Evolutionary conservation across 805 yeast genomes (phyloP).

Genomic region (Starmerella riodocensis): DNA sequence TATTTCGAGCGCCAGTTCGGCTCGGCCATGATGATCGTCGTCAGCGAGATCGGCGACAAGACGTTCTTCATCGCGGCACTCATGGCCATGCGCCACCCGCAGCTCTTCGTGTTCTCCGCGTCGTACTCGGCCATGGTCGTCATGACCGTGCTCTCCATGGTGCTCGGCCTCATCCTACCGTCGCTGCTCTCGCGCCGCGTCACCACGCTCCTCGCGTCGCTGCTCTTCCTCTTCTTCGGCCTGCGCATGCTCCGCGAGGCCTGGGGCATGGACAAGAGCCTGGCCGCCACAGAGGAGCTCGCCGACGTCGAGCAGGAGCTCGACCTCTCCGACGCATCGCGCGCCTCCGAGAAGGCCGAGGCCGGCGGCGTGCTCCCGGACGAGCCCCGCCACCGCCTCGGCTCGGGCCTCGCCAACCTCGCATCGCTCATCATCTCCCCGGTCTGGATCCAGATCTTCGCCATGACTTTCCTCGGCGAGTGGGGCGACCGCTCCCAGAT

Average conservation of each 20-base stretch:
- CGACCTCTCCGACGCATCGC: constrained; percentile 47
- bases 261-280: constrained; percentile 48
- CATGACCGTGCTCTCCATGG: constrained; percentile 85
- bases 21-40: constrained; percentile 80
- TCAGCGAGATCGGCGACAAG: constrained; percentile 96
- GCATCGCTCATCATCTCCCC: constrained; percentile 65
- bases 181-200: constrained; percentile 62
- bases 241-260: constrained; percentile 58
- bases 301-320: constrained; percentile 95
- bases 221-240: constrained; percentile 49
- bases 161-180: constrained; percentile 86
- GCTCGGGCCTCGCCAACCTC: constrained; percentile 37
- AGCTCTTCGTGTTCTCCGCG: constrained; percentile 73
- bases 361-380: constrained; percentile 31
- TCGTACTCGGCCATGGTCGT: constrained; percentile 73
- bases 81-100: constrained; percentile 91
- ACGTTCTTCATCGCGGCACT: constrained; percentile 92
- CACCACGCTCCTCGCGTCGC: constrained; percentile 72
- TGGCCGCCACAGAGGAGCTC: constrained; percentile 83
- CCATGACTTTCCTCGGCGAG: constrained; percentile 93
- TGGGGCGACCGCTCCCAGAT: constrained; percentile 99
- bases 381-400: background rate
- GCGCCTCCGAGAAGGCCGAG: constrained; percentile 27
- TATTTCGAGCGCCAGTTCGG: constrained; percentile 44
- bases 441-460: constrained; percentile 82